These are phyloP conservation scores for Metschnikowia cubensis DNA, from an alignment of 805 yeast species.

Conservation along the genomic window DNA sequence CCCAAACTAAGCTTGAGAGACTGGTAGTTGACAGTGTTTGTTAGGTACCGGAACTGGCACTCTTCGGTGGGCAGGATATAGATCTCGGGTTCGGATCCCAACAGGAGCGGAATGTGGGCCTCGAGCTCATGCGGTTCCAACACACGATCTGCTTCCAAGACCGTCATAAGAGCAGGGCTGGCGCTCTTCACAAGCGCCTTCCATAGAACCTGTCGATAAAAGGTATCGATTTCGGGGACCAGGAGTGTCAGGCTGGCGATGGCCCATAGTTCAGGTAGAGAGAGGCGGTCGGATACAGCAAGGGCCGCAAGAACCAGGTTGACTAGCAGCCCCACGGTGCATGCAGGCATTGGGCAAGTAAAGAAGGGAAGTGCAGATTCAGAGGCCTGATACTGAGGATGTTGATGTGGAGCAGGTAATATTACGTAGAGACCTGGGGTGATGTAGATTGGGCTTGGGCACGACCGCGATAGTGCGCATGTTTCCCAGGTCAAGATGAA, in stretches of 20 bases:
- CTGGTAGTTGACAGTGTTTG: conserved; percentile 46
- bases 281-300: conserved; percentile 16
- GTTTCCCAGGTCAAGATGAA: background rate
- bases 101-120: background rate
- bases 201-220: conserved; percentile 39
- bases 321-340: conserved; percentile 16
- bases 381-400: no score
- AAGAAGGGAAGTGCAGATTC: background rate
- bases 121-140: background rate
- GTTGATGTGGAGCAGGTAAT: background rate
- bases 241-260: conserved; percentile 5
- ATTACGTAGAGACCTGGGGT: background rate
- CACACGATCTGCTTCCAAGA: conserved; percentile 8
- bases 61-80: conserved; percentile 44
- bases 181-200: conserved; percentile 31
- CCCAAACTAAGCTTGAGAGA: conserved; percentile 52
- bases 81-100: conserved; percentile 17
- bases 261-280: conserved; percentile 14
- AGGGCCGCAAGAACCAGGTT: conserved; percentile 12
- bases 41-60: conserved; percentile 53
- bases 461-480: conserved; percentile 5
- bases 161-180: conserved; percentile 10
- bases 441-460: background rate
- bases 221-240: conserved; percentile 23
- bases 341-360: conserved; percentile 11